Evolutionary conservation across 768 basidiomycete genomes (phyloP), one percentile per base, ranked within the genome.

Genomic region (Pleurotus djamor): DNA sequence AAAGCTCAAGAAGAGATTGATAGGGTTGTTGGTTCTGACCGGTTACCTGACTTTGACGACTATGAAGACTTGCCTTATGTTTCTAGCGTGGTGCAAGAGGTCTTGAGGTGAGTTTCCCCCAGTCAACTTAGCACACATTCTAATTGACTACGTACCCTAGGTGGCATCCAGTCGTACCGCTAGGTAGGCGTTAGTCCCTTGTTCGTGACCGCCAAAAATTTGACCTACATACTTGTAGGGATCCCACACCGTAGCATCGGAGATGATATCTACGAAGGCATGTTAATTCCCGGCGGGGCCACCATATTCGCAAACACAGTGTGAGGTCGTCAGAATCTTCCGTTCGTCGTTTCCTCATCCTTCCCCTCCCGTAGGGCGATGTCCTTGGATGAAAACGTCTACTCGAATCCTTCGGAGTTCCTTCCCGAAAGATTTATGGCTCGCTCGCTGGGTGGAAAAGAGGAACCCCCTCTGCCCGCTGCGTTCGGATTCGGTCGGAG

Each of bases 231-330:
- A 5, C 41, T 21, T 8, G 14, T 55, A 72, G 48, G 71, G 66
- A 52, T 64, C 35, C 67, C 67, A 17, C 70, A 70, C 63, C n/a
- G n/a, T n/a, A n/a, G 65, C 63, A 28, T 63, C 60, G 9, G 67
- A 58, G 73, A 72, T 45, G 69, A 69, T 48, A 44, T 65, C 32
- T 72, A 71, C 34, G 59, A 72, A 7, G 76, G 74, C 6, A 74
- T 75, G 63, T 74, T 68, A 44, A 73, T 80, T 12, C 74, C 72
- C 5, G 67, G 67, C 56, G 74, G 72, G 0, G 65, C 74, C 4
- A 45, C 68, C 14, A 56, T 72, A 35, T 60, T 74, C n/a, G 56
- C 58, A 16, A 48, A 62, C 68, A 68, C 5, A 35, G 52, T 50
- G 9, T 21, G 16, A 7, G 33, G 7, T 4, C 32, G 6, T 63